These are phyloP conservation scores for Citrullus mucosospermus DNA, from an alignment of 306 rosid species.

Conservation along the genomic window DNA sequence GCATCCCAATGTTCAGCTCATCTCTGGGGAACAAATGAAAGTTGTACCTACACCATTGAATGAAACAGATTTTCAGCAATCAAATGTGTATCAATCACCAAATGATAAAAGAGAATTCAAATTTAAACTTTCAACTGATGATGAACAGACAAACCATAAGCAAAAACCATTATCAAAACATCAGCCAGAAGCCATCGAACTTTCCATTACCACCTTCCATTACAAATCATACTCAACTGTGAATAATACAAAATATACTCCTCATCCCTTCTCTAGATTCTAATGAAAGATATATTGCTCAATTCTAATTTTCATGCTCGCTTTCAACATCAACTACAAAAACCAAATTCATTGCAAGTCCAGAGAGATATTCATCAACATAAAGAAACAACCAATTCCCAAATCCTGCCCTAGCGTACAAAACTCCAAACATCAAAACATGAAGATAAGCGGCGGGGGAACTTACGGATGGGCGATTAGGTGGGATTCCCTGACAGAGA, in stretches of 20 bases:
- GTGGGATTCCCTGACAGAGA: constrained; percentile 34
- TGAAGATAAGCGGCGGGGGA: not conserved
- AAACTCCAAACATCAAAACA: not conserved
- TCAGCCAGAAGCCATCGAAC: not conserved
- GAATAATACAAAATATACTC: not conserved
- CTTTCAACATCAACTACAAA: not conserved
- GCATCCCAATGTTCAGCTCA: constrained; percentile 72
- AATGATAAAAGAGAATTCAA: not conserved
- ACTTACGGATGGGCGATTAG: constrained; percentile 71
- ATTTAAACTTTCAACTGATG: not conserved
- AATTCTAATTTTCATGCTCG: not conserved
- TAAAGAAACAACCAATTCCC: not conserved
- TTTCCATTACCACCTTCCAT: not conserved
- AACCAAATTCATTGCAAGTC: not conserved
- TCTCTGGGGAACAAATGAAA: constrained; percentile 78
- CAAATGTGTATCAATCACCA: not conserved
- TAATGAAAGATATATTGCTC: not conserved
- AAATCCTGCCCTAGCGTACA: not conserved
- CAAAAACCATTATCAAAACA: not conserved
- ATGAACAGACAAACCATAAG: not conserved
- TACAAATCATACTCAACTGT: not conserved
- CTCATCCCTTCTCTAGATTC: not conserved
- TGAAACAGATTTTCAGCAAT: not conserved
- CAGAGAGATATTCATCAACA: not conserved
- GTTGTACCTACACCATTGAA: constrained; percentile 52